Evolutionary conservation across 139 green algal species (phyloP).

Genomic region (Diplosphaera chodatii): DNA sequence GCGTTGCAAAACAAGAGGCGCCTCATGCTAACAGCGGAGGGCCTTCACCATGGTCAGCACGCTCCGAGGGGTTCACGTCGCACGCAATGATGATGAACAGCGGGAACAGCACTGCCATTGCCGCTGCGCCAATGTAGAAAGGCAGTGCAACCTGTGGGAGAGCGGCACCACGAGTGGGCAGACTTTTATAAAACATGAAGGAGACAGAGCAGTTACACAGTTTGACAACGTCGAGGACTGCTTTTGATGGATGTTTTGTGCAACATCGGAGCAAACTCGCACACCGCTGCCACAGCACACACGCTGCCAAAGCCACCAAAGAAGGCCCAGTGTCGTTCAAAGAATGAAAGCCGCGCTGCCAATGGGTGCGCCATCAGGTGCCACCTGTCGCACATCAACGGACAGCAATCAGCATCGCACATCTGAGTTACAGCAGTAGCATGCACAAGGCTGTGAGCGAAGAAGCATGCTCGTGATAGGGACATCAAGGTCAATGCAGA

Average conservation of each 20-base stretch:
- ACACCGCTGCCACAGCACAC: background rate
- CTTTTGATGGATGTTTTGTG: too few species aligned
- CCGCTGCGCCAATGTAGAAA: constrained; percentile 46
- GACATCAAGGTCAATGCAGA: constrained; percentile 15
- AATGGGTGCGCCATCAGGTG: constrained; percentile 41
- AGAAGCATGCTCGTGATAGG: constrained; percentile 57
- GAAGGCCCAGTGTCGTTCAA: constrained; percentile 69
- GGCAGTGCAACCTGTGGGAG: constrained; percentile 33
- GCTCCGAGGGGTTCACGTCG: constrained; percentile 31
- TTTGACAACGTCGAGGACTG: too few species aligned
- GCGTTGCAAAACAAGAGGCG: too few species aligned
- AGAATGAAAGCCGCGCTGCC: constrained; percentile 40
- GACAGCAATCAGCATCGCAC: too few species aligned
- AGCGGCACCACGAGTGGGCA: constrained; percentile 1
- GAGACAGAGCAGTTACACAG: too few species aligned
- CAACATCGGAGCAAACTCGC: too few species aligned
- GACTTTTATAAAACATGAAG: too few species aligned
- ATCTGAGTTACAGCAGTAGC: too few species aligned
- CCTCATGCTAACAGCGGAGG: too few species aligned
- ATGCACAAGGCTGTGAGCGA: too few species aligned
- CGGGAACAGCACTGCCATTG: constrained; percentile 52
- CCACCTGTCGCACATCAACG: too few species aligned
- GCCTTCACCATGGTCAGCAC: constrained; percentile 1
- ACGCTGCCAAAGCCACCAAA: constrained; percentile 37
- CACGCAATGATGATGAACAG: constrained; percentile 53